These are phyloP conservation scores for Casuarina glauca DNA, from an alignment of 306 rosid species.

Conservation along the genomic window DNA sequence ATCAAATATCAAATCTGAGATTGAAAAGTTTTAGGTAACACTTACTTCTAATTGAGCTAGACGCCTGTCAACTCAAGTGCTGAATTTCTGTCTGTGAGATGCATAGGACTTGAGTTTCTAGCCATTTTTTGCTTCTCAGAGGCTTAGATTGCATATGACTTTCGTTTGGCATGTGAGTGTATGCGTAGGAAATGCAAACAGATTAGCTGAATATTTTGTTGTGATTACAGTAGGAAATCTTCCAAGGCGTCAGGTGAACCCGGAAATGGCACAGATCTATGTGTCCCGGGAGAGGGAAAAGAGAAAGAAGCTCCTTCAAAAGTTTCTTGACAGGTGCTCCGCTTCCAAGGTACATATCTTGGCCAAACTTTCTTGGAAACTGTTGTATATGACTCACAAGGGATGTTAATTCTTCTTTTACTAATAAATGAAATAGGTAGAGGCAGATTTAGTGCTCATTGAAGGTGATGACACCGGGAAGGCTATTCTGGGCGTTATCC, in stretches of 20 bases:
- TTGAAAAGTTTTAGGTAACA: too few species aligned
- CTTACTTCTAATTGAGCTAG: too few species aligned
- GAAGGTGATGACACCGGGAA: constrained; percentile 67
- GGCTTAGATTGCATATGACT: too few species aligned
- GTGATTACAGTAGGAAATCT: constrained; percentile 70
- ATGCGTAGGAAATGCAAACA: too few species aligned
- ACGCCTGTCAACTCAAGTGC: neutral
- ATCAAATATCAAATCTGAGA: too few species aligned
- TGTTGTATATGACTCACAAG: neutral
- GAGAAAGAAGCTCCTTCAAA: constrained; percentile 62
- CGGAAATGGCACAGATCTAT: constrained; percentile 54
- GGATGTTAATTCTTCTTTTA: neutral
- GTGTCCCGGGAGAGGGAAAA: constrained; percentile 68
- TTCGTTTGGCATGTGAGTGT: too few species aligned
- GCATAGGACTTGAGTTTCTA: too few species aligned
- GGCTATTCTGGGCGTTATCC: constrained; percentile 65
- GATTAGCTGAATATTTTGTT: neutral
- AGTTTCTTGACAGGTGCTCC: constrained; percentile 55
- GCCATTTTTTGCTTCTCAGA: too few species aligned
- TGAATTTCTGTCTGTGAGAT: too few species aligned
- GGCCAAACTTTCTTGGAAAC: neutral
- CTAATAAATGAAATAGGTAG: constrained; percentile 41
- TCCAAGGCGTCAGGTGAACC: constrained; percentile 65
- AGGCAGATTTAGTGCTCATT: constrained; percentile 59
- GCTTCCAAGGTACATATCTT: constrained; percentile 48